Base-by-base conservation (phyloP, 352 stramenopile genomes). In the Phytophthora melonis region DNA sequence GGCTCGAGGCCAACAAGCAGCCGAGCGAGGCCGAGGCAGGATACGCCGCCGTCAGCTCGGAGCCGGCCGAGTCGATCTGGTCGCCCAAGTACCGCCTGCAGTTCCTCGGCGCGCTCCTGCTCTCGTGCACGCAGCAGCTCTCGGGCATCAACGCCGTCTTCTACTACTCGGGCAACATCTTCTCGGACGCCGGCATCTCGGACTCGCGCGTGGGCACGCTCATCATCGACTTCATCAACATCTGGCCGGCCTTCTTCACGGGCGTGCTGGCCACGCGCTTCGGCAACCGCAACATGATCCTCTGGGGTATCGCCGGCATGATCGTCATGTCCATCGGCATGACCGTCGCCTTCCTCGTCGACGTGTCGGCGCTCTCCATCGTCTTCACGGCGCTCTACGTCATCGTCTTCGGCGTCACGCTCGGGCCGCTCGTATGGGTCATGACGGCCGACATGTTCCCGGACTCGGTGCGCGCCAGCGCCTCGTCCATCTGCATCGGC, bases 131-230 rank as follows among this genome's bases (percentile, higher is more conserved):
- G 39, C 70, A 74, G 67, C 62, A 81, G 66, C 61, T 81, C 18
- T 81, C 75, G 21, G 75, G 75, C 66, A 79, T 81, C 83, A 92
- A 75, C 81, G 83, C 67, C 78, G 85, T 66, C 75, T 85, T 73
- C 43, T 73, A 73, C 66, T 73, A 68, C 53, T 73, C 66, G 8
- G 43, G 54, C 9, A 54, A 39, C 30, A 74, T 74, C 45, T 74
- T 74, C 25, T 47, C 45, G 23, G 61, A 70, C 62, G 68, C 68
- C 34, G 60, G 68, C 27, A 74, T 74, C 54, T 53, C 56, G 43
- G 68, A 74, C 47, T 60, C 68, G 36, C 68, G 68, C 34, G 27
- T 74, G 11, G 68, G 68, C 11, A 74, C 68, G 32, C 54, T 74
- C 16, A 65, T 74, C 68, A 74, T 74, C 36, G 59, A 74, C 39